Base-by-base conservation (phyloP, 1,284 basidiomycete species). In the Rhodotorula glutinis region DNA sequence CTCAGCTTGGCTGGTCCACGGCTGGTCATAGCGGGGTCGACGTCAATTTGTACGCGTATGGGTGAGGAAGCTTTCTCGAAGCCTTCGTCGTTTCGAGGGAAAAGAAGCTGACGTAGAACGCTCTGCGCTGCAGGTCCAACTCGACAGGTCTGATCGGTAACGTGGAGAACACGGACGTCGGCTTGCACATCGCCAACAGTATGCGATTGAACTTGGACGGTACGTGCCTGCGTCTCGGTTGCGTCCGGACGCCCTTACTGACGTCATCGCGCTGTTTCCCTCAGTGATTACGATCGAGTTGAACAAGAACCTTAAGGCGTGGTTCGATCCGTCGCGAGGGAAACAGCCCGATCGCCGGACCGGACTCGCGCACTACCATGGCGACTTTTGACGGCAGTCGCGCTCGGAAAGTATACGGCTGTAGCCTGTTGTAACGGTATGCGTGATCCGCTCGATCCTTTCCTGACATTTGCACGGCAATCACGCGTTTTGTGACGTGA, bases 1-100 rank as follows among this genome's bases (percentile, higher is more conserved):
- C 79, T 29, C 78, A 80, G 58, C 65, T 80, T 29, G 79, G 79
- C 0, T 80, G 79, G 77, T 76, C 75, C 8, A 80, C 79, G 0
- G 73, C 75, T n/a, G 79, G 79, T 0, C 79, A 80, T 61, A 78
- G 77, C 25, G 79, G 78, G n/a, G 76, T 80, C 43, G 79, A 80
- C 61, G 78, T 80, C 53, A 78, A 79, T 44, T 74, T 80, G 4
- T 80, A 79, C 59, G 77, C 77, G 33, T 72, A 76, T 30, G 78
- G 78, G 62, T 38, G 33, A 38, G 33, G 33, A 38, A 11, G 33
- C 33, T 38, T 38, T 38, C 33, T 38, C 33, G 7, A 11, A 38
- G 33, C 7, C 11, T 57, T 17, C 62, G 62, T 57, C 44, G 4
- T 5, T 19, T 41, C 16, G 38, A 17, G 29, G 2, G 21, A 33